Conservation (phyloP, 2,329 filamentous ascomycete species). For the Cladosporium sp. region DNA sequence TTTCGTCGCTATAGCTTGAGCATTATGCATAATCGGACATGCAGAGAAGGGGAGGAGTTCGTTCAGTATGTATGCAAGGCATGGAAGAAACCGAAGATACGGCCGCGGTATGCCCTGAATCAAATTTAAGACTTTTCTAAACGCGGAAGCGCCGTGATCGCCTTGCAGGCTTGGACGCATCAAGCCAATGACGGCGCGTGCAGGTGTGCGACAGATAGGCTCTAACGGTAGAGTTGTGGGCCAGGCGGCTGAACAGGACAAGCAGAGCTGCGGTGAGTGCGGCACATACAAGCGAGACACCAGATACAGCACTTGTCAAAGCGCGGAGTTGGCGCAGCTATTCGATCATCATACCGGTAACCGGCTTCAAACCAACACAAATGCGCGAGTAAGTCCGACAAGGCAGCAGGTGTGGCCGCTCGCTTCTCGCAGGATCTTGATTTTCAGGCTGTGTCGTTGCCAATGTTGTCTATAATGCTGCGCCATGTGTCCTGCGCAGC, state of each 20-base stretch:
- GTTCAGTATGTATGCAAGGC: not conserved
- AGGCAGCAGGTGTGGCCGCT: not conserved
- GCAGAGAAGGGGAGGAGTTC: not conserved
- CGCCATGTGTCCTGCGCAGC: not conserved
- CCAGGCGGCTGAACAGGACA: not conserved
- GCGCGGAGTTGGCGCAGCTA: not conserved
- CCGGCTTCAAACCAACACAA: not conserved
- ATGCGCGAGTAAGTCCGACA: not conserved
- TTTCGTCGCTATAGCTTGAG: not conserved
- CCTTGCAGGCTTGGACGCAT: not conserved
- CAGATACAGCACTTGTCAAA: constrained; percentile 8
- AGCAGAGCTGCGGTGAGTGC: not conserved
- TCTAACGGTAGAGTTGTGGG: constrained; percentile 10
- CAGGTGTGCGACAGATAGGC: not conserved
- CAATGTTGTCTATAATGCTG: not conserved
- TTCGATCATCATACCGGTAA: constrained; percentile 2
- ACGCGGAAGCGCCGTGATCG: constrained; percentile 6
- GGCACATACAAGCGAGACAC: not conserved
- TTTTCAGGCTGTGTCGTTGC: not conserved
- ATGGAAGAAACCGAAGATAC: not conserved
- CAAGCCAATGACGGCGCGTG: constrained; percentile 4
- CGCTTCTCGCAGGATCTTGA: not conserved
- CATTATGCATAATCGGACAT: not conserved
- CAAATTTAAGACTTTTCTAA: constrained; percentile 6
- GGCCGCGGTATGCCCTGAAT: constrained; percentile 5